Evolutionary conservation across 345 rosid species (phyloP).

Genomic region (thale cress (Arabidopsis thaliana)): TAIR10.1 NC_003074.8:16821001-16821500

Average conservation of each 20-base stretch:
- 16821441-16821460: background rate
- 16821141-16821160: slow-evolving; percentile 97
- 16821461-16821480: slow-evolving; percentile 77
- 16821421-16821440: background rate
- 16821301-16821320: slow-evolving; percentile 91
- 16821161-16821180: slow-evolving; percentile 96
- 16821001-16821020: slow-evolving; percentile 97
- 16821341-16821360: slow-evolving; percentile 85
- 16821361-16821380: slow-evolving; percentile 96
- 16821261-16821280: slow-evolving; percentile 16
- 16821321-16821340: slow-evolving; percentile 88
- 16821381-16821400: slow-evolving; percentile 67
- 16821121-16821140: slow-evolving; percentile 99
- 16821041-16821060: background rate
- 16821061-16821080: background rate
- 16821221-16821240: background rate
- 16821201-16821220: background rate
- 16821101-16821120: slow-evolving; percentile 32
- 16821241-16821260: background rate
- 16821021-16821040: slow-evolving; percentile 67
- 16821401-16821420: background rate
- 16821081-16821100: slow-evolving; percentile 10
- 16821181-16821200: slow-evolving; percentile 89
- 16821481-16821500: slow-evolving; percentile 96
- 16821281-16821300: slow-evolving; percentile 98